phyloP scores from a whole-genome alignment of 2,329 filamentous ascomycete species.

The Penicillium sp. region DNA sequence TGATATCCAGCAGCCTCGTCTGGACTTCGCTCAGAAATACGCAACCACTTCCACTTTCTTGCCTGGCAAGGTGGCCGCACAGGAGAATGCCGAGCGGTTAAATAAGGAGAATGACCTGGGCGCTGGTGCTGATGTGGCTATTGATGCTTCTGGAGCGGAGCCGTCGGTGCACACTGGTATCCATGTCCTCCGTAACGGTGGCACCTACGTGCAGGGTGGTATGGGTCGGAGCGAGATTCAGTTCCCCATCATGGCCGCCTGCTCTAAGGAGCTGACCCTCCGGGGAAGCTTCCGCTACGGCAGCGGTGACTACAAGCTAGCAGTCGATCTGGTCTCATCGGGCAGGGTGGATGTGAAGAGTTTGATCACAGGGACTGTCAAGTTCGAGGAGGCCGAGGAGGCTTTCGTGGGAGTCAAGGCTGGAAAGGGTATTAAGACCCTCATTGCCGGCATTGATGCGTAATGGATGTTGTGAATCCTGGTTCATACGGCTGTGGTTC shows the following conservation, averaged over 20 bases:
- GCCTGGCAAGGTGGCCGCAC: slow-evolving; percentile 61
- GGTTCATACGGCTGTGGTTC: not conserved
- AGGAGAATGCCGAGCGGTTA: slow-evolving; percentile 73
- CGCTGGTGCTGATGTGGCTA: slow-evolving; percentile 70
- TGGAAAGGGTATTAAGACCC: slow-evolving; percentile 62
- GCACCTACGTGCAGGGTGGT: slow-evolving; percentile 79
- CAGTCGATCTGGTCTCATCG: slow-evolving; percentile 71
- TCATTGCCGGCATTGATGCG: slow-evolving; percentile 42
- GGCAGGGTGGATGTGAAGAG: slow-evolving; percentile 74
- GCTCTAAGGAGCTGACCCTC: slow-evolving; percentile 82
- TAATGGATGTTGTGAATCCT: slow-evolving; percentile 5
- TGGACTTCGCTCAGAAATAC: slow-evolving; percentile 75
- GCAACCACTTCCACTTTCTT: slow-evolving; percentile 58
- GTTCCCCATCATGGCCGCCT: slow-evolving; percentile 89
- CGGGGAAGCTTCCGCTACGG: slow-evolving; percentile 90
- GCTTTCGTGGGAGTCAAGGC: slow-evolving; percentile 85
- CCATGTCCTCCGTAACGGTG: slow-evolving; percentile 69
- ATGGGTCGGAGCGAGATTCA: slow-evolving; percentile 87
- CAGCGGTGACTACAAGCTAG: slow-evolving; percentile 81
- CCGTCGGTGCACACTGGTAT: slow-evolving; percentile 74
- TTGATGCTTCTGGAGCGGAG: slow-evolving; percentile 79
- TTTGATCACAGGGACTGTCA: slow-evolving; percentile 74
- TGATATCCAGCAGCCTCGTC: slow-evolving; percentile 77
- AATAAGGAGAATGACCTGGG: slow-evolving; percentile 63
- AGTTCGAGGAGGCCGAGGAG: slow-evolving; percentile 78